Evolutionary conservation across 2,329 filamentous ascomycete species (phyloP), one percentile per base, ranked within the genome.

Genomic region (Botrytis galanthina): DNA sequence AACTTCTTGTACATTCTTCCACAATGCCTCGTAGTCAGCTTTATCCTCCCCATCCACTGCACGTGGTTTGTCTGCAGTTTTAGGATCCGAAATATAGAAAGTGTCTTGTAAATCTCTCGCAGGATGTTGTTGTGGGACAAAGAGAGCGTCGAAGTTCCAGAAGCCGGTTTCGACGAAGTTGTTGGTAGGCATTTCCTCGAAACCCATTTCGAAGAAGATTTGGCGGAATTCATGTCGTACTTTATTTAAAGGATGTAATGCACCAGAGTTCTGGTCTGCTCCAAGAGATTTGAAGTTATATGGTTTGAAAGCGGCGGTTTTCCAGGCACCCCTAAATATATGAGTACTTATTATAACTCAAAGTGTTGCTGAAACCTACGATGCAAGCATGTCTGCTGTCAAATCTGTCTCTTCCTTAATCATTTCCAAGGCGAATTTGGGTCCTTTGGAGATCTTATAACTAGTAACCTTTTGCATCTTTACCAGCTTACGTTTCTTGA

Each of bases 131-230:
- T 97, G 96, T 44, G 95, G 95, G 71, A 98, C 95, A 83, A 95
- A 98, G 76, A 99, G 93, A 37, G 95, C 91, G 81, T 98, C 95
- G 83, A 98, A 98, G 84, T 98, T 98, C 94, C 96, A 99, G 90
- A 98, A 98, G 64, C 95, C 95, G 20, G 95, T 95, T 85, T 99
- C 96, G 76, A 98, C 95, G 82, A 91, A 98, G 82, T 93, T 90
- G 84, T 92, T 92, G 68, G 95, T 98, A 22, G 95, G 93, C 96
- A 99, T 98, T 86, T 99, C 96, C 80, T 95, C 91, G 85, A 98
- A 99, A 71, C 95, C 96, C 91, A 97, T 97, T 82, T 97, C 94
- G 84, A 99, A 98, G 90, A 99, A 99, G 82, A 99, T 98, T 81
- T 96, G 93, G 74, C 96, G 88, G 88, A 99, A 97, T 84, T 98